Evolutionary conservation across 345 rosid species (phyloP).

Genomic region (Dovyalis caffra): DNA sequence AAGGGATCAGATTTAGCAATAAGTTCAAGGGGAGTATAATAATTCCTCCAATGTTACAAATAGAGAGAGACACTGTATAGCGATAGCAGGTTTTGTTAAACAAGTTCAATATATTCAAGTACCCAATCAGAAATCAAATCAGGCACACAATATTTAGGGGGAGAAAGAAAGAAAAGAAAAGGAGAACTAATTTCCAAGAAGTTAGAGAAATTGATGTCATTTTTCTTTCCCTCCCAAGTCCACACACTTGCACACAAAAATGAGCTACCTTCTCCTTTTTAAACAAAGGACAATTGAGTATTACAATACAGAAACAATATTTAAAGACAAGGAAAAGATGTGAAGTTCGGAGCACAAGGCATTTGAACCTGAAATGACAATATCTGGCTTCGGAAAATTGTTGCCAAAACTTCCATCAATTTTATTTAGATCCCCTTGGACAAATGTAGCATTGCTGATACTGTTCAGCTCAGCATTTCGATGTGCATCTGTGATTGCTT

Average conservation of each 20-base stretch:
- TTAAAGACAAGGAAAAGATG: background rate
- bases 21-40: background rate
- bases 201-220: background rate
- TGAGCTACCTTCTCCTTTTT: background rate
- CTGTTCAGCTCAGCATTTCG: conserved; percentile 77
- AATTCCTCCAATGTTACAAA: background rate
- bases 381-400: conserved; percentile 77
- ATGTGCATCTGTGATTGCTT: conserved; percentile 74
- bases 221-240: background rate
- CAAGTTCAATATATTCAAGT: background rate
- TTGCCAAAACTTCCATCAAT: conserved; percentile 77
- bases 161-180: background rate
- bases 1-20: background rate
- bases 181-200: background rate
- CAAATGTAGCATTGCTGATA: conserved; percentile 71
- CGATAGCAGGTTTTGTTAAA: background rate
- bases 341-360: conserved; percentile 1
- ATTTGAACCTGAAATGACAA: conserved; percentile 69
- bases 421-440: conserved; percentile 95
- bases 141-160: background rate
- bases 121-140: background rate
- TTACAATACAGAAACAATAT: background rate
- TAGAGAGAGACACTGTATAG: background rate
- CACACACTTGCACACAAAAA: no score
- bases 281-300: background rate